A percentile compares a stretch with the other conserved stretches of the same genome.
phyloP scores from a whole-genome alignment of 2,329 filamentous ascomycete species.

The Neonectria coccinea region DNA sequence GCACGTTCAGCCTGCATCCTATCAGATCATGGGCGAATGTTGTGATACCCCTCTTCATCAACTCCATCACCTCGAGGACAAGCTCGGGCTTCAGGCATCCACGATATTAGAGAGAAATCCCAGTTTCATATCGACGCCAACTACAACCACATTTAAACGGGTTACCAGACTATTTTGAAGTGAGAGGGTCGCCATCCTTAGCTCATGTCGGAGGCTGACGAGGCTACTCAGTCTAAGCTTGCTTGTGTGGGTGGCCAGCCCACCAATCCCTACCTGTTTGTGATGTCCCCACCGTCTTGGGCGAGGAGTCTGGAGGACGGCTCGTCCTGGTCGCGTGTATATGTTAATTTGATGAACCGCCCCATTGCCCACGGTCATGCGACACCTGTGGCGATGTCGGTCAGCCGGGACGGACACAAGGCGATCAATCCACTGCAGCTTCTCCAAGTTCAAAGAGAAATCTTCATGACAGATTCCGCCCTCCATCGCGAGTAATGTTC shows the following conservation, averaged over 20 bases:
- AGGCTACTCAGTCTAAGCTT: constrained; percentile 22
- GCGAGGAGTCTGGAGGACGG: constrained; percentile 11
- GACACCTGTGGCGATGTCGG: constrained; percentile 19
- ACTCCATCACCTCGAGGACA: background rate
- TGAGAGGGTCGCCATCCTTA: constrained; percentile 12
- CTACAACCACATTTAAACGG: background rate
- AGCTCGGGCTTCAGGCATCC: background rate
- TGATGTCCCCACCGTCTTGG: constrained; percentile 8
- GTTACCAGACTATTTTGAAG: constrained; percentile 9
- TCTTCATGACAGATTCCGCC: background rate
- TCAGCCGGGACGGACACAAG: background rate
- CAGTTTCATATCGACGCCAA: background rate
- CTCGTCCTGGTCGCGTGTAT: constrained; percentile 14
- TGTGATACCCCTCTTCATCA: background rate
- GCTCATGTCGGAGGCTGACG: constrained; percentile 15
- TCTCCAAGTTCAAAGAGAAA: background rate
- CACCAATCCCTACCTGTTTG: constrained; percentile 18
- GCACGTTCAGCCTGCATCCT: background rate
- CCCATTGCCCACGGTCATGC: constrained; percentile 22
- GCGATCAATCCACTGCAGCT: background rate
- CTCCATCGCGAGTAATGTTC: constrained; percentile 15
- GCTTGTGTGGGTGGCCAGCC: constrained; percentile 10
- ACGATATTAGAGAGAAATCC: background rate
- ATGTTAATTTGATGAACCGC: constrained; percentile 13
- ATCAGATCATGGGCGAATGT: background rate